Conservation (phyloP, 225 moss, liverwort and hornwort genomes). For the Sphagnum tenellum region DNA sequence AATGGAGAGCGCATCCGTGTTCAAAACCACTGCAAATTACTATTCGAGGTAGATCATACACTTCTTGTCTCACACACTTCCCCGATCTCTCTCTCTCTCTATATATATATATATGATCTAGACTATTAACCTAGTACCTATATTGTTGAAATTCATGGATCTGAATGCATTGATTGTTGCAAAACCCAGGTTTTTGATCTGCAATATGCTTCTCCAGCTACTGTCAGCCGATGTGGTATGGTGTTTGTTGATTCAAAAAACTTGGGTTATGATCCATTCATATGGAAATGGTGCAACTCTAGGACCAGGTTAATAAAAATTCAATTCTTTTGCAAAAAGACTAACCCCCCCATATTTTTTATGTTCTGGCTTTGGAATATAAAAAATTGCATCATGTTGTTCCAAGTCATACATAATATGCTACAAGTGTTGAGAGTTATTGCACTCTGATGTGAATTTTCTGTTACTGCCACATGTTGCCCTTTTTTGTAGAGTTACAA, state of each 20-base stretch:
- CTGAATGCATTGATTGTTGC: not conserved
- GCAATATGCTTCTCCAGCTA: constrained; percentile 87
- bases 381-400: too few species aligned
- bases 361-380: too few species aligned
- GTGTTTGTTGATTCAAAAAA: constrained; percentile 82
- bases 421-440: too few species aligned
- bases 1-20: constrained; percentile 79
- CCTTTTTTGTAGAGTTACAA: too few species aligned
- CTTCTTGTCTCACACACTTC: too few species aligned
- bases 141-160: not conserved
- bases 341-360: too few species aligned
- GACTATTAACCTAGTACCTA: not conserved
- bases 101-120: not conserved
- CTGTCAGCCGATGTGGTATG: constrained; percentile 86
- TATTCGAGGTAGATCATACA: constrained; percentile 49
- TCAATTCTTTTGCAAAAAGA: not conserved
- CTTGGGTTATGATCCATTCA: constrained; percentile 65
- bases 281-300: constrained; percentile 76
- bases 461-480: too few species aligned
- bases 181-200: constrained; percentile 57
- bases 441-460: too few species aligned
- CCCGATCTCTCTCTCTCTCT: not conserved
- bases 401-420: too few species aligned
- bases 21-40: constrained; percentile 75
- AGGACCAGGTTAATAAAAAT: constrained; percentile 24